phyloP scores from a whole-genome alignment of 2,329 filamentous ascomycete genomes.

The Penicillium sp. region DNA sequence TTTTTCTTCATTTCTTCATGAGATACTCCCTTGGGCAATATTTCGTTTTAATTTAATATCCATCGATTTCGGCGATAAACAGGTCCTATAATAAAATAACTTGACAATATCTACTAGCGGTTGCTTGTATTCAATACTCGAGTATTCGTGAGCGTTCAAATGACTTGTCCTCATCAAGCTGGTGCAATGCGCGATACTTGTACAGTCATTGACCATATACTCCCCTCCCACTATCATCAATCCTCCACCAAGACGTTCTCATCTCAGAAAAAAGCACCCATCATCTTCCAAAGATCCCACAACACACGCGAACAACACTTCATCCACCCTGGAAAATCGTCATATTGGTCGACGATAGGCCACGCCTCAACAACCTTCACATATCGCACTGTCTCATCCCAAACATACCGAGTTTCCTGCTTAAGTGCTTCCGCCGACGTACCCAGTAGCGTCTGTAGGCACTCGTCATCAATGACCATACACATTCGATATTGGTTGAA shows the following conservation, averaged over 20 bases:
- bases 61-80: neutral
- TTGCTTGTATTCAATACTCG: too few species aligned
- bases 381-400: neutral
- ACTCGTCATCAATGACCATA: neutral
- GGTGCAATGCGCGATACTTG: too few species aligned
- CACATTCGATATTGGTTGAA: neutral
- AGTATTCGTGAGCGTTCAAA: too few species aligned
- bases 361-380: neutral
- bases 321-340: neutral
- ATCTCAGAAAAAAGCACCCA: neutral
- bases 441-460: neutral
- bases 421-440: neutral
- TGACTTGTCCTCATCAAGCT: too few species aligned
- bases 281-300: neutral
- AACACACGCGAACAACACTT: neutral
- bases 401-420: neutral
- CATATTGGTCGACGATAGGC: neutral
- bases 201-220: neutral
- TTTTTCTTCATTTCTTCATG: neutral
- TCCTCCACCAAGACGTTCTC: neutral
- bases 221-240: neutral
- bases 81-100: too few species aligned
- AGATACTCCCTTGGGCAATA: conserved; percentile 2
- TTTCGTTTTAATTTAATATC: neutral
- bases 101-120: too few species aligned